Base-by-base conservation (phyloP, 2,329 filamentous ascomycete species). In the Penicillium expansum region DNA sequence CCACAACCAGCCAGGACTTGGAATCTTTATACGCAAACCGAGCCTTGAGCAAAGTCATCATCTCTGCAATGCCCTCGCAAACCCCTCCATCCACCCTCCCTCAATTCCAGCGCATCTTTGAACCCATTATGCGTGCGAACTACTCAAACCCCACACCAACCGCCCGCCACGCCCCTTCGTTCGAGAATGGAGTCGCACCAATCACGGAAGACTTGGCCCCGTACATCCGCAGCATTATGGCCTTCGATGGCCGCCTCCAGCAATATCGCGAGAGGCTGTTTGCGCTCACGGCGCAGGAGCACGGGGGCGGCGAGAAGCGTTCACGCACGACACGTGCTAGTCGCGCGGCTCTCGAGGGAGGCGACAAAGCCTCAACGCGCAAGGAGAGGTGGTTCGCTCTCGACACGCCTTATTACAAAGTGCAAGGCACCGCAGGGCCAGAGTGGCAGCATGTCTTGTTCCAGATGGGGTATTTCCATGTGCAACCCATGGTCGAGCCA, bases 211-310 rank as follows among this genome's bases (percentile, higher is more conserved):
- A 99, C 61, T 79, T 97, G 2, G 92, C 92, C 0, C 94, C 95
- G 0, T 97, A 91, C 71, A 84, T 97, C n/a, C 89, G 95, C 11
- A 82, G 83, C 37, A 97, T 99, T 58, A 86, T 93, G 2, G 81
- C 86, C 0, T 89, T 88, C 68, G 93, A 97, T 65, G 77, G 85
- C 20, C 81, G 80, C 1, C 81, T 94, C 1, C 88, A 91, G 67
- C 79, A 85, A 59, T 84, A 91, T 61, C 83, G 91, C 11, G 71
- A 83, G 8, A 81, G 82, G 18, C 73, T 90, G 10, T 85, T 84
- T 62, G 85, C 80, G 52, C 72, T 91, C 1, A 74, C 90, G 13
- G 85, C 83, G 51, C 83, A 86, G 33, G 57, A 62, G 33, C 60
- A 83, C 81, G 14, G 61, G 48, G 0, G 8, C 13, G 72, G 72